Evolutionary conservation across 2,329 filamentous ascomycete genomes (phyloP).

Genomic region (Colletotrichum lindemuthianum): DNA sequence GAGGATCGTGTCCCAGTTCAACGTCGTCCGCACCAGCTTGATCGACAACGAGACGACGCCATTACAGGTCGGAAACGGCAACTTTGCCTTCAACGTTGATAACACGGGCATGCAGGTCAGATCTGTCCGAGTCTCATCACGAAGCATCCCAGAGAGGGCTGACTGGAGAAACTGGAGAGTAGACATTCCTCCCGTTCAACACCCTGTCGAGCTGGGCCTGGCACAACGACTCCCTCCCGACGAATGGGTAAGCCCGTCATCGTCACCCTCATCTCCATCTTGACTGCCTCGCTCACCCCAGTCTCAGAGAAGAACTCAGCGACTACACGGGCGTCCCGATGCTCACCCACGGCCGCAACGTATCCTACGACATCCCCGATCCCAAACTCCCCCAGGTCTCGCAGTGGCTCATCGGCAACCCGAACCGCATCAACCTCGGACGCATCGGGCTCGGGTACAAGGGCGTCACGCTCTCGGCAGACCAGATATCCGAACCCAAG

Average conservation of each 20-base stretch:
- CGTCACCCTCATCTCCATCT: too few species aligned
- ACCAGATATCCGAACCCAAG: slow-evolving; percentile 41
- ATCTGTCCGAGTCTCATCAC: neutral
- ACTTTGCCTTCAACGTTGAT: slow-evolving; percentile 59
- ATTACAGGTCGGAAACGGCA: slow-evolving; percentile 60
- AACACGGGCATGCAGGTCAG: slow-evolving; percentile 53
- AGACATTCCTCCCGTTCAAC: slow-evolving; percentile 55
- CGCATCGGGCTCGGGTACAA: slow-evolving; percentile 52
- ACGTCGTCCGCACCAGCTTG: slow-evolving; percentile 38
- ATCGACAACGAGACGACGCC: slow-evolving; percentile 55
- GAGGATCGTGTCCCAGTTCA: slow-evolving; percentile 38
- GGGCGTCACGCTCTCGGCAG: slow-evolving; percentile 42
- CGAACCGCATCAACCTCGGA: slow-evolving; percentile 55
- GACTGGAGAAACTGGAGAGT: neutral
- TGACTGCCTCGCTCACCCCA: neutral
- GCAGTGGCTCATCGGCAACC: slow-evolving; percentile 64
- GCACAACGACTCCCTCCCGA: slow-evolving; percentile 59
- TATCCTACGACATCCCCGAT: slow-evolving; percentile 51
- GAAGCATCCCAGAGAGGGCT: neutral
- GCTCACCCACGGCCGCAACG: slow-evolving; percentile 48
- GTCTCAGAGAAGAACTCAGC: slow-evolving; percentile 39
- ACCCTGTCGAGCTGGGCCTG: slow-evolving; percentile 59
- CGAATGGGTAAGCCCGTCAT: slow-evolving; percentile 38
- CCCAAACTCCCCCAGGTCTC: slow-evolving; percentile 49
- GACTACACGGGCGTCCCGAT: slow-evolving; percentile 47